Evolutionary conservation across 352 stramenopile species (phyloP), one percentile per base, ranked within the genome.

Genomic region (Pilasporangium apinafurcum): DNA sequence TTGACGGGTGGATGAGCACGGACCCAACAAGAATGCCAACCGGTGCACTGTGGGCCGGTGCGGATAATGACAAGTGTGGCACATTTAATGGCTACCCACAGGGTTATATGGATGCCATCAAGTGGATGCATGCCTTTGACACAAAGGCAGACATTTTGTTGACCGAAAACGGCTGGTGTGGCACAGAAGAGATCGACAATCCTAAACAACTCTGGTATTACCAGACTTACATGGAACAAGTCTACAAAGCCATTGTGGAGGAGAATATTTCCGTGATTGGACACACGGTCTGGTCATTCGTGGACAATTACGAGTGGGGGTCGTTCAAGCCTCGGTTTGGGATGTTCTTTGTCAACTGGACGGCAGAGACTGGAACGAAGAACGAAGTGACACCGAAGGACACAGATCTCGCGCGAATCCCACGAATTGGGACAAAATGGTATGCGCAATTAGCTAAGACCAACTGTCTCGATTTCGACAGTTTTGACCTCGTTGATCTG

Each of bases 261-360:
- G 49, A 76, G 9, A 58, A 69, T 10, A 81, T 88, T 38, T 63
- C 68, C 17, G 53, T 98, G 25, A 68, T 78, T 41, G 89, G 85
- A 7, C 97, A 97, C 60, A 97, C 93, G 62, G 86, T 83, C 5
- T 98, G 91, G 92, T 90, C 67, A 24, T 74, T 97, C 22, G 59
- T 96, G 37, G 85, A 96, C 56, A 96, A 96, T 43, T 97, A 94
- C 55, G 89, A 97, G 55, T 97, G 89, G 89, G 64, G 83, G 9
- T 65, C 53, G 6, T 72, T 70, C 50, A 58, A 62, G 22, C 67
- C 69, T 16, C 69, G 69, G 26, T 86, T 83, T 37, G 73, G 73
- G 5, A 56, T 86, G 31, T 86, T 68, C 52, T 81, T 80, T 55
- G 69, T 86, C 31, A 67, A 86, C 41, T 83, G 65, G 35, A 64